These are phyloP conservation scores for Colletotrichum sp. DNA, from an alignment of 2,329 filamentous ascomycete genomes.

Conservation along the genomic window DNA sequence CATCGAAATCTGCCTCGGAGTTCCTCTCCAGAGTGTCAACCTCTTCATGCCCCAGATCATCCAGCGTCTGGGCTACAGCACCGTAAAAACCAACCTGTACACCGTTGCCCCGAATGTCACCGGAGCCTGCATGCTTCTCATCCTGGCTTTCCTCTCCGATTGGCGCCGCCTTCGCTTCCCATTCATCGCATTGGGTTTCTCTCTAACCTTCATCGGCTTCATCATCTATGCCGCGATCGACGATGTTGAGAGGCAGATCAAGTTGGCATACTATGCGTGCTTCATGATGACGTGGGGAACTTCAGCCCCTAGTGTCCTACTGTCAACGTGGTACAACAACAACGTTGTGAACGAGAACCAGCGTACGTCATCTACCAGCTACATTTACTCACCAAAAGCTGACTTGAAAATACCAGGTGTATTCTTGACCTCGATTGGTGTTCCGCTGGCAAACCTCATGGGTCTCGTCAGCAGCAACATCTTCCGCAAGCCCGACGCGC, in stretches of 20 bases:
- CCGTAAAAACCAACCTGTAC: slow-evolving; percentile 74
- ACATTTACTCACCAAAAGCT: background rate
- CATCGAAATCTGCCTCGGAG: slow-evolving; percentile 64
- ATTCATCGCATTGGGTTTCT: slow-evolving; percentile 76
- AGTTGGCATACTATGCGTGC: slow-evolving; percentile 50
- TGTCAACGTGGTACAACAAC: slow-evolving; percentile 74
- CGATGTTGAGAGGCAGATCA: slow-evolving; percentile 57
- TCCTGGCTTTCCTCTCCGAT: slow-evolving; percentile 76
- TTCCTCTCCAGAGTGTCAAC: slow-evolving; percentile 59
- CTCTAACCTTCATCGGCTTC: slow-evolving; percentile 78
- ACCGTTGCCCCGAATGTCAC: slow-evolving; percentile 81
- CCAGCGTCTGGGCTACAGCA: slow-evolving; percentile 46
- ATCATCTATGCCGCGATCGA: slow-evolving; percentile 78
- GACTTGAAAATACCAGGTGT: background rate
- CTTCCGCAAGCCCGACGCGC: slow-evolving; percentile 67
- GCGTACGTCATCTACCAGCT: slow-evolving; percentile 66
- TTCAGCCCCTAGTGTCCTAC: slow-evolving; percentile 75
- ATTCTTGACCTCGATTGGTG: slow-evolving; percentile 59
- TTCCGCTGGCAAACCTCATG: slow-evolving; percentile 80
- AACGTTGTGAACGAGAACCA: slow-evolving; percentile 80
- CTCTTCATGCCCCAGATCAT: slow-evolving; percentile 61
- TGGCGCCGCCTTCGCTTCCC: slow-evolving; percentile 58
- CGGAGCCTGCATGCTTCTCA: slow-evolving; percentile 73
- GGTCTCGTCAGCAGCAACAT: slow-evolving; percentile 74
- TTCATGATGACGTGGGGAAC: slow-evolving; percentile 89